Evolutionary conservation across 441 rosid genomes (phyloP), one percentile per base, ranked within the genome.

Genomic region (Gossypium schwendimanii): DNA sequence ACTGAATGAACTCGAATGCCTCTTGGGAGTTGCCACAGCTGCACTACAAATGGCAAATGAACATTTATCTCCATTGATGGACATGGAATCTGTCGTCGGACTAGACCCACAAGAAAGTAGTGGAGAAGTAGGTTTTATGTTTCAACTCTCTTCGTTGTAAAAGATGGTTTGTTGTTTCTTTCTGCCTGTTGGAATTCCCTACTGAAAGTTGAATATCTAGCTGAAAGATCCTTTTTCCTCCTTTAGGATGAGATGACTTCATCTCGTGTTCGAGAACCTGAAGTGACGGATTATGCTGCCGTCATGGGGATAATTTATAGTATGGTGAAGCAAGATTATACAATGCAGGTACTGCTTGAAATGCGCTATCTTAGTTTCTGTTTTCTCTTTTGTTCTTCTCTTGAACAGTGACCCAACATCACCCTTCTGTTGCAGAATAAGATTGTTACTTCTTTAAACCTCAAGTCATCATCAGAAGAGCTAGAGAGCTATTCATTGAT

Each of bases 311-410:
- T 84, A 53, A 76, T 94, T 76, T 92, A 83, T 77, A 81, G 78
- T 36, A 91, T 90, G 95, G 78, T 88, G 77, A 92, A 90, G 78
- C 90, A 89, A 53, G 91, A 94, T 81, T 83, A 74, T 49, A 72
- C 2, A n/a, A 92, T 92, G 98, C 98, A 91, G 96, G 97, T 87
- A 73, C 52, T 12, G 31, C 33, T 60, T 23, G 2, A 15, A 14
- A 10, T 17, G 4, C 8, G 24, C 31, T 44, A 10, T 21, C n/a
- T 1, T 45, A 6, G 24, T 45, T 71, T 39, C 31, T 14, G 21
- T 36, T 12, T 6, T 8, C 3, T 26, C 0, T 69, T 53, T 41
- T 1, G 2, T 10, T 61, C 58, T 55, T 57, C 36, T 18, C 6
- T 12, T 23, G 17, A 75, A 26, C 15, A 33, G 15, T 63, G 24